Conservation (phyloP, 225 moss, liverwort and hornwort species). For the Asterella californica region DNA sequence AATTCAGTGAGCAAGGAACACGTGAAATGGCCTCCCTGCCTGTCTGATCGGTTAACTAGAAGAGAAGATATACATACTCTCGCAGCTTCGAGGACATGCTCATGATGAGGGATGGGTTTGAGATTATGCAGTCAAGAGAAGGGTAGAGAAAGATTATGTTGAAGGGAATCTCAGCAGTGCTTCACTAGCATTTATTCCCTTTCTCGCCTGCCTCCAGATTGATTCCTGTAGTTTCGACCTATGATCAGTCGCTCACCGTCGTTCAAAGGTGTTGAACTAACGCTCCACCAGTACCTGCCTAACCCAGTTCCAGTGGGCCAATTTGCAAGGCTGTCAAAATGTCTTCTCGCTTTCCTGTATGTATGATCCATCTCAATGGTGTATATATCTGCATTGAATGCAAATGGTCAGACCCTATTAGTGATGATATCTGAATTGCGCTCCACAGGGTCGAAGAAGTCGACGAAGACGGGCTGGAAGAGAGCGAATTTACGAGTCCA, state of each 20-base stretch:
- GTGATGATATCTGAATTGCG: background rate
- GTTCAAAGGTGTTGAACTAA: slow-evolving; percentile 4
- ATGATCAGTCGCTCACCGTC: slow-evolving; percentile 6
- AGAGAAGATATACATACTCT: background rate
- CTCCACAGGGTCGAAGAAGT: slow-evolving; percentile 2
- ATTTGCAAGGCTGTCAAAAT: too few relatives aligned
- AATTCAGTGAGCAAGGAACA: background rate
- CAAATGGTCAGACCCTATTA: too few relatives aligned
- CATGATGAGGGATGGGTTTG: background rate
- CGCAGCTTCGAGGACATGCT: background rate
- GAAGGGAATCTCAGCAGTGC: slow-evolving; percentile 8
- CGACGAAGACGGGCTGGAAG: slow-evolving; percentile 66
- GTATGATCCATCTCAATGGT: background rate
- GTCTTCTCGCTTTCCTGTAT: background rate
- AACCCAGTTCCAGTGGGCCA: background rate
- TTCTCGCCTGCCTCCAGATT: background rate
- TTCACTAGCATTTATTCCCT: background rate
- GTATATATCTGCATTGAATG: background rate
- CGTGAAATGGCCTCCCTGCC: background rate
- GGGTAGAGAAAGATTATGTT: background rate
- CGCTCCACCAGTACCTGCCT: background rate
- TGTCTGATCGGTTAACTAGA: background rate
- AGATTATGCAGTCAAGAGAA: background rate
- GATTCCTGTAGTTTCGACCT: slow-evolving; percentile 14
- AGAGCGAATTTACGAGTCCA: slow-evolving; percentile 61